Percentiles rank a stretch among this genome's conserved stretches.
phyloP scores from a whole-genome alignment of 2,329 filamentous ascomycete species.

The Sclerotinia trifoliorum region DNA sequence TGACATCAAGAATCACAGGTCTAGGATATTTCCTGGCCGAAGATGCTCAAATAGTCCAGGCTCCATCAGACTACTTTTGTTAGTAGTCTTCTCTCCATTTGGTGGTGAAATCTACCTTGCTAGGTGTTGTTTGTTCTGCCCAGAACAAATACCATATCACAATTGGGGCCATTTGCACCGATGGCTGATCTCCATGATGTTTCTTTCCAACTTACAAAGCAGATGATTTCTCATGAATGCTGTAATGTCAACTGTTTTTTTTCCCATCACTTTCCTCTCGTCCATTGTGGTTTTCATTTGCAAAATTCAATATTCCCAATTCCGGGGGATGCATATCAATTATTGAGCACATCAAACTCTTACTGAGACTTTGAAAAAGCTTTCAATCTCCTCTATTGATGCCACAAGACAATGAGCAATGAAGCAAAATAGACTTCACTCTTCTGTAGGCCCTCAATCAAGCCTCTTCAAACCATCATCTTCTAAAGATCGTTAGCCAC shows the following conservation, averaged over 20 bases:
- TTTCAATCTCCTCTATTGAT: background rate
- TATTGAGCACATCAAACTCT: background rate
- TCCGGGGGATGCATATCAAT: background rate
- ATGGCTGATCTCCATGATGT: background rate
- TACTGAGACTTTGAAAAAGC: background rate
- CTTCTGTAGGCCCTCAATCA: background rate
- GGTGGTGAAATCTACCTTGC: background rate
- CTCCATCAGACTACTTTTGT: background rate
- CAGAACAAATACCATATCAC: background rate
- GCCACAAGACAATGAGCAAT: background rate
- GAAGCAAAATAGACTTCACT: background rate
- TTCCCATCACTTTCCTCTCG: background rate
- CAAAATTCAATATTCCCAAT: background rate
- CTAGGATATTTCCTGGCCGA: background rate
- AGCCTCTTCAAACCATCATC: background rate
- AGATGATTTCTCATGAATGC: background rate
- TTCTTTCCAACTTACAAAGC: background rate
- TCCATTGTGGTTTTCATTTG: background rate
- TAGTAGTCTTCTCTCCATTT: background rate
- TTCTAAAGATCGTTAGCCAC: background rate
- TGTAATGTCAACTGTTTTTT: background rate
- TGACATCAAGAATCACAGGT: conserved; percentile 7
- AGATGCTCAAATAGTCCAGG: background rate
- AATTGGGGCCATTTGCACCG: background rate
- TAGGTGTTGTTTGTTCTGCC: conserved; percentile 2